Conservation (phyloP, 2,329 filamentous ascomycete species). For the Fonsecaea multimorphosa region DNA sequence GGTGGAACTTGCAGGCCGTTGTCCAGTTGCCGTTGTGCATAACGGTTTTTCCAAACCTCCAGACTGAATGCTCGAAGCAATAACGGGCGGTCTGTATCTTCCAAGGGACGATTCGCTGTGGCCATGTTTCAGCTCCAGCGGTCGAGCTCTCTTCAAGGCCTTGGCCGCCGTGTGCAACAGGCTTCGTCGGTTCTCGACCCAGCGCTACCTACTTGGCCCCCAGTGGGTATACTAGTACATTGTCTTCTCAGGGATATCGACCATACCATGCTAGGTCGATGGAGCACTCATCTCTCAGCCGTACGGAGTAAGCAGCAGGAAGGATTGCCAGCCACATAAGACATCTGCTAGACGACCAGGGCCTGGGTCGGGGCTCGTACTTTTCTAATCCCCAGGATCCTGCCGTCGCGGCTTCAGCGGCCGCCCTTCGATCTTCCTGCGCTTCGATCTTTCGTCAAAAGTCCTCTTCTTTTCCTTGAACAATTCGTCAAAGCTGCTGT, state of each 20-base stretch:
- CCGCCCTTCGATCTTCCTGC: conserved; percentile 1
- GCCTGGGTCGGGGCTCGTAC: not conserved
- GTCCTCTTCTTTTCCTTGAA: not conserved
- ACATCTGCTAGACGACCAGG: not conserved
- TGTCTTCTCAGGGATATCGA: conserved; percentile 5
- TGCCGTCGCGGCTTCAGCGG: not conserved
- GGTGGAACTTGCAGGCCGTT: conserved; percentile 1
- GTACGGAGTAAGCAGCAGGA: conserved; percentile 9
- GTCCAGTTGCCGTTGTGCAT: not conserved
- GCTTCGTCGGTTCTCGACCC: conserved; percentile 5
- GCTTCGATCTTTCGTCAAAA: not conserved
- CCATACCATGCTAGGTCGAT: conserved; percentile 1
- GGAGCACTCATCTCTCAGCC: conserved; percentile 14
- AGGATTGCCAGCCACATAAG: conserved; percentile 9
- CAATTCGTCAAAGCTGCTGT: not conserved
- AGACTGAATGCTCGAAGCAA: not conserved
- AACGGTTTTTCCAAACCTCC: not conserved
- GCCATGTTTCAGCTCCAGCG: conserved; percentile 9
- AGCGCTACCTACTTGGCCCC: conserved; percentile 15
- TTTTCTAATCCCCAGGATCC: not conserved
- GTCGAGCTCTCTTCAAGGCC: not conserved
- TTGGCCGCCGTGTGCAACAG: conserved; percentile 3
- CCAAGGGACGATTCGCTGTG: not conserved
- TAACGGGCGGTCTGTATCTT: not conserved
- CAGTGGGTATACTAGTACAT: not conserved